A percentile compares a stretch with the other conserved stretches of the same genome.
These are phyloP conservation scores for Populus trichocarpa DNA, from an alignment of 441 rosid genomes.

Conservation along the genomic window DNA sequence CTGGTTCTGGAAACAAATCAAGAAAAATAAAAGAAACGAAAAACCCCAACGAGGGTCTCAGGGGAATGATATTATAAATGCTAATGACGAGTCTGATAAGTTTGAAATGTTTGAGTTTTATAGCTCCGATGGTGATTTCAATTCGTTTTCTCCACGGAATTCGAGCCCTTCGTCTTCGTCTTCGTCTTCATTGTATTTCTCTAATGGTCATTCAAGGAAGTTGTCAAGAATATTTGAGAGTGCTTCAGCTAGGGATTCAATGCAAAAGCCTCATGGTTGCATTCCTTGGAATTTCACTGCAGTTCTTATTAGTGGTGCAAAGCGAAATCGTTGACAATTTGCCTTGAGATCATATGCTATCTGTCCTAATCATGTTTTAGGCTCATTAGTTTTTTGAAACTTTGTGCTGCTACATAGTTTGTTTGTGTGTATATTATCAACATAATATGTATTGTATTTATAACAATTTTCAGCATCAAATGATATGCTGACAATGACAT, in stretches of 20 bases:
- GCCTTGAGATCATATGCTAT: neutral
- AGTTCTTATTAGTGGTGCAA: conserved; percentile 21
- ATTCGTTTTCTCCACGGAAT: conserved; percentile 17
- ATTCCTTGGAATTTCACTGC: conserved; percentile 34
- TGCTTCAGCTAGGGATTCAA: conserved; percentile 17
- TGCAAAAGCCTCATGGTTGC: conserved; percentile 27
- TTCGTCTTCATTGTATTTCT: conserved; percentile 29
- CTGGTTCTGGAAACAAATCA: conserved; percentile 44
- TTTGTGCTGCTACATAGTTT: neutral
- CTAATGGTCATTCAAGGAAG: conserved; percentile 17
- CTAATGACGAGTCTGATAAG: conserved; percentile 15
- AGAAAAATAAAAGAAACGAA: conserved; percentile 9
- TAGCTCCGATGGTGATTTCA: conserved; percentile 34
- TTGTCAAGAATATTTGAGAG: conserved; percentile 22
- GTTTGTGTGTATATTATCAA: neutral
- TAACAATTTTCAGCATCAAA: neutral
- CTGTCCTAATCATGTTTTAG: neutral
- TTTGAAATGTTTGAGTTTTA: conserved; percentile 27
- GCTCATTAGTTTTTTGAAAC: neutral
- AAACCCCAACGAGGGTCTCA: neutral
- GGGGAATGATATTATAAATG: neutral
- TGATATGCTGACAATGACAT: neutral
- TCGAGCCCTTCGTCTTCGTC: conserved; percentile 42
- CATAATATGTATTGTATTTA: neutral
- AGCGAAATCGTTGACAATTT: conserved; percentile 21